Base-by-base conservation (phyloP, 257 asterid genomes). In the Penstemon barbatus region DNA sequence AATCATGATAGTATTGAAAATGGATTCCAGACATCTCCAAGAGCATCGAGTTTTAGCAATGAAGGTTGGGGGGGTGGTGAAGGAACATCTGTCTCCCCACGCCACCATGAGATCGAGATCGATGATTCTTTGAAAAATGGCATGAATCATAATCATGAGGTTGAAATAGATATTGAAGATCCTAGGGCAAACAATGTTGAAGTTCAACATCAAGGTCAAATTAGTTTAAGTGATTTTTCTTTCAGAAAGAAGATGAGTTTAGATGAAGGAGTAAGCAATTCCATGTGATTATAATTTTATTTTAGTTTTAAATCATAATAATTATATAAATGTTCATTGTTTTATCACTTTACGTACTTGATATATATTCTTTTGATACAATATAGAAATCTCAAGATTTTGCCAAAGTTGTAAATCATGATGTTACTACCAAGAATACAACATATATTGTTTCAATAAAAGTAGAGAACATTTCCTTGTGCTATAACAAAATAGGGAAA, bases 91-190 rank as follows among this genome's bases (percentile, higher is more conserved):
- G 25, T 48, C 53, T 74, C 81, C 13, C 65, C 61, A 48, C 44
- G 13, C 12, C 63, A 42, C 44, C 77, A 57, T 1, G 71, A 56
- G 3, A 48, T 40, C 2, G 72, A 53, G 0, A 36, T 38, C 1
- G 79, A 72, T 4, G 74, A 57, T 5, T 52, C 53, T 7, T 44
- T 7, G 10, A 57, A 58, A 52, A 60, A 33, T 10, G 13, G 68
- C 46, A 15, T n/a, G n/a, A 45, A 68, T 33, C 66, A 15, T 7
- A 41, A 25, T 15, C 18, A 15, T 4, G 76, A 75, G 77, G 75
- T 81, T 9, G 83, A 70, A 51, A 63, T 53, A 53, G 86, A 72
- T 37, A 36, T 81, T 53, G 86, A 81, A 44, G 70, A 66, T 8
- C 65, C 67, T 18, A 48, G 59, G 37, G 4, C 3, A 25, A 70